Evolutionary conservation across 352 stramenopile species (phyloP).

Genomic region (Pythium sukuiense): DNA sequence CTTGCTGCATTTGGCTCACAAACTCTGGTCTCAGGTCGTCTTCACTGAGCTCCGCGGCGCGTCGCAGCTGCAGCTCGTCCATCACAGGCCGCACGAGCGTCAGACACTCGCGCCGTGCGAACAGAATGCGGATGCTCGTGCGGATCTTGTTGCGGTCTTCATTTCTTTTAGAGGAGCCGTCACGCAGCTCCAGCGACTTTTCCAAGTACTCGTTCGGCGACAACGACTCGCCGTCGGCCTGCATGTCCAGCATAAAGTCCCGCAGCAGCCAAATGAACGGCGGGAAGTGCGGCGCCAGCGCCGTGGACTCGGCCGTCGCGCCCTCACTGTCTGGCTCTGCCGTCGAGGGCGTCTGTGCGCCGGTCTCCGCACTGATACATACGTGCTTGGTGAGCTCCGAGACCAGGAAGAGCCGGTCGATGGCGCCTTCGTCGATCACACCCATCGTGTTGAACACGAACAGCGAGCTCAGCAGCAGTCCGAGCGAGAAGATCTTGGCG

Average conservation of each 20-base stretch:
- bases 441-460: conserved; percentile 90
- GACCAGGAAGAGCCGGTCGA: conserved; percentile 83
- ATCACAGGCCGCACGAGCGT: conserved; percentile 77
- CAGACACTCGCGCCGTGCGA: conserved; percentile 69
- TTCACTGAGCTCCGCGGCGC: conserved; percentile 53
- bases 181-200: conserved; percentile 62
- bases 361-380: conserved; percentile 53
- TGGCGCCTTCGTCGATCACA: conserved; percentile 86
- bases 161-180: conserved; percentile 40
- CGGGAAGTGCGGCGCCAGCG: conserved; percentile 76
- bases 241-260: conserved; percentile 84
- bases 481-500: conserved; percentile 86
- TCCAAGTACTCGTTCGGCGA: conserved; percentile 79
- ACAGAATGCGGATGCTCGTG: conserved; percentile 63
- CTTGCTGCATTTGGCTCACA: conserved; percentile 58
- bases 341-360: not conserved
- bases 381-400: conserved; percentile 86
- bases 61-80: conserved; percentile 60
- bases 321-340: conserved; percentile 23
- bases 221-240: conserved; percentile 53
- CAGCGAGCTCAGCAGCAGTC: conserved; percentile 73
- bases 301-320: conserved; percentile 41
- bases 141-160: conserved; percentile 75
- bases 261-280: conserved; percentile 82
- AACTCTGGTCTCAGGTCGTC: conserved; percentile 77